Evolutionary conservation across 2,329 filamentous ascomycete species (phyloP).

Genomic region (Cryphonectria nitschkei): DNA sequence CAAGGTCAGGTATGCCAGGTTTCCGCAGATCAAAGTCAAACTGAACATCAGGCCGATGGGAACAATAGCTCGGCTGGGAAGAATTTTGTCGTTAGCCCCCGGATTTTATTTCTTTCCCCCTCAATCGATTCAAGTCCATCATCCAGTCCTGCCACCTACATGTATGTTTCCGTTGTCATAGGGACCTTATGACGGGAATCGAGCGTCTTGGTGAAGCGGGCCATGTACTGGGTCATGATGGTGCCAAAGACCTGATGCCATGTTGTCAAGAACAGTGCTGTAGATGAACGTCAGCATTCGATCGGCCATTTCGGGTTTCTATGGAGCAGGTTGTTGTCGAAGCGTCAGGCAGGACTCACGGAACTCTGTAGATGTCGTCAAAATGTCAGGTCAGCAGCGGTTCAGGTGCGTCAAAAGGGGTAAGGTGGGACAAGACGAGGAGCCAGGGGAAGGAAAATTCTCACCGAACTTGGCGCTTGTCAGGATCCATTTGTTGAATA

Average conservation of each 20-base stretch:
- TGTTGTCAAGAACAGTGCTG: constrained; percentile 77
- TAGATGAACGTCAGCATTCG: constrained; percentile 49
- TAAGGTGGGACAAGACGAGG: not conserved
- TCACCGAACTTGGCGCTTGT: constrained; percentile 77
- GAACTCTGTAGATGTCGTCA: constrained; percentile 14
- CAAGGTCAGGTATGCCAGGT: constrained; percentile 86
- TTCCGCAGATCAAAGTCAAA: constrained; percentile 87
- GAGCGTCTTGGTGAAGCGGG: constrained; percentile 80
- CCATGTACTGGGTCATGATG: constrained; percentile 85
- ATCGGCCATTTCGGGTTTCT: not conserved
- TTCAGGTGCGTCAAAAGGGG: not conserved
- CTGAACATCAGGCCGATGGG: constrained; percentile 92
- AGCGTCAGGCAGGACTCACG: constrained; percentile 12
- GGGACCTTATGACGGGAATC: constrained; percentile 91
- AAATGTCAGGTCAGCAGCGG: constrained; percentile 12
- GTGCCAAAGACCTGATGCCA: constrained; percentile 91
- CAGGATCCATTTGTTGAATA: constrained; percentile 97
- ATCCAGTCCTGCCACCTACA: constrained; percentile 16
- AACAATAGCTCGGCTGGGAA: constrained; percentile 74
- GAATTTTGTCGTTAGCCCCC: constrained; percentile 57
- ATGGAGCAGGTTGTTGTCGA: not conserved
- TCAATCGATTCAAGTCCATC: not conserved
- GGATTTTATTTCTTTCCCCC: not conserved
- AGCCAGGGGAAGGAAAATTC: constrained; percentile 34
- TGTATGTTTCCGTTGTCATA: constrained; percentile 66